Conservation (phyloP, 2,329 filamentous ascomycete genomes). For the Ophiocordyceps camponoti-leonardi region DNA sequence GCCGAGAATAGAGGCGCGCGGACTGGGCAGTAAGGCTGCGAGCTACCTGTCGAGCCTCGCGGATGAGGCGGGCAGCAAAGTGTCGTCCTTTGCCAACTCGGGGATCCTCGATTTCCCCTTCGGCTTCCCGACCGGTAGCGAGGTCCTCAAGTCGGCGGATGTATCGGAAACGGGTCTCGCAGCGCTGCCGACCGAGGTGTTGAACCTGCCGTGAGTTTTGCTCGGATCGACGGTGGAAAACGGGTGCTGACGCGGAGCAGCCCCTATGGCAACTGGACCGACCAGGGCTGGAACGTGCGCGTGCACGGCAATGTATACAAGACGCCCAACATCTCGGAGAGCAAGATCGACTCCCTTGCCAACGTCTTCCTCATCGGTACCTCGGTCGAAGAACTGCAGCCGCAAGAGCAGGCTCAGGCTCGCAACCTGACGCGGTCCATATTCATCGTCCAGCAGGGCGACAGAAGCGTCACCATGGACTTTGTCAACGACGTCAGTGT, state of each 20-base stretch:
- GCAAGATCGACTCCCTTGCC: constrained; percentile 50
- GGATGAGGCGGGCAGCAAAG: constrained; percentile 31
- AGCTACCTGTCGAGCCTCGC: constrained; percentile 33
- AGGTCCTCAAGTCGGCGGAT: constrained; percentile 43
- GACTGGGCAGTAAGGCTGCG: constrained; percentile 19
- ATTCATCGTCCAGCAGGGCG: constrained; percentile 55
- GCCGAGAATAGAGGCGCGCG: constrained; percentile 11
- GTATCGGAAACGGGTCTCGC: constrained; percentile 39
- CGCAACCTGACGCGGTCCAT: constrained; percentile 58
- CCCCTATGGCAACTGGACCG: constrained; percentile 62
- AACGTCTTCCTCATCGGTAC: constrained; percentile 54
- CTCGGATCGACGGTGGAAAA: too few relatives aligned
- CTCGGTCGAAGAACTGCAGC: constrained; percentile 39
- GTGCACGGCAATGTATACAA: constrained; percentile 74
- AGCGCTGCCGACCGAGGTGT: constrained; percentile 48
- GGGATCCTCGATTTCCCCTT: constrained; percentile 53
- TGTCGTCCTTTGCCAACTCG: constrained; percentile 43
- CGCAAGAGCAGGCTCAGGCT: constrained; percentile 45
- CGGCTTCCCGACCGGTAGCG: constrained; percentile 42
- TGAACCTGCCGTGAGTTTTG: constrained; percentile 43
- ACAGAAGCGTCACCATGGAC: constrained; percentile 45
- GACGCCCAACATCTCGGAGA: constrained; percentile 47
- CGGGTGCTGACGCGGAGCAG: constrained; percentile 9
- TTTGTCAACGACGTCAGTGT: constrained; percentile 27
- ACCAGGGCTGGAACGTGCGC: constrained; percentile 58